Percentiles rank a stretch among this genome's conserved stretches.
Evolutionary conservation across 2,329 filamentous ascomycete species (phyloP).

Genomic region (Aspergillus jensenii): DNA sequence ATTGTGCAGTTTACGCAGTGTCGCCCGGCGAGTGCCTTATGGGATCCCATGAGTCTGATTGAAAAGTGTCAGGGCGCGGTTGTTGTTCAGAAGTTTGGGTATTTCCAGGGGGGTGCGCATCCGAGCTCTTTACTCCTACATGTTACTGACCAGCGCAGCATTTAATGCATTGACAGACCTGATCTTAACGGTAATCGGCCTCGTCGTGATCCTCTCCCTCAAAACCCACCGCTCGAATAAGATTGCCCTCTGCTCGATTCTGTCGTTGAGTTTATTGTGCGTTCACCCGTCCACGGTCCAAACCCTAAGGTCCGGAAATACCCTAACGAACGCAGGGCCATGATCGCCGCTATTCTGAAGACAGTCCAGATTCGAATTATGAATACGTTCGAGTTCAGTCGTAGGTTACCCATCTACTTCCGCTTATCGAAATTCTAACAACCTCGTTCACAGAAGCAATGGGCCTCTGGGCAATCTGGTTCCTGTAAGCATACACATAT

Average conservation of each 20-base stretch:
- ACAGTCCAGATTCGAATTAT: background rate
- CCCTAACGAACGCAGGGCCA: background rate
- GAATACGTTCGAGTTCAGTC: background rate
- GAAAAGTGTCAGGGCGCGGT: background rate
- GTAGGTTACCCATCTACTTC: too few species aligned
- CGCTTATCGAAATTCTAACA: background rate
- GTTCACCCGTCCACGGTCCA: background rate
- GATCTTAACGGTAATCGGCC: background rate
- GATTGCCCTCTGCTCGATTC: background rate
- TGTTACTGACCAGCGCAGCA: background rate
- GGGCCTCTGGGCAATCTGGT: slow-evolving; percentile 3
- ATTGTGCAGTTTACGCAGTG: slow-evolving; percentile 6
- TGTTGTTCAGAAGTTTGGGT: background rate
- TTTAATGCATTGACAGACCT: slow-evolving; percentile 7
- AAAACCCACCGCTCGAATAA: background rate
- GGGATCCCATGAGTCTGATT: background rate
- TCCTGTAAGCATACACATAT: background rate
- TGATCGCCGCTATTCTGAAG: slow-evolving; percentile 5
- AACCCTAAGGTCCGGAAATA: background rate
- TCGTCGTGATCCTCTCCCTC: background rate
- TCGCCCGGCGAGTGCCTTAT: background rate
- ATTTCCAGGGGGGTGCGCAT: slow-evolving; percentile 6
- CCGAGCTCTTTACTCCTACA: background rate
- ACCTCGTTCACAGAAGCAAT: background rate
- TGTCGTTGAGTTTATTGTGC: slow-evolving; percentile 3